Conservation (phyloP, 1,284 basidiomycete genomes). For the Irpex rosettiformis region DNA sequence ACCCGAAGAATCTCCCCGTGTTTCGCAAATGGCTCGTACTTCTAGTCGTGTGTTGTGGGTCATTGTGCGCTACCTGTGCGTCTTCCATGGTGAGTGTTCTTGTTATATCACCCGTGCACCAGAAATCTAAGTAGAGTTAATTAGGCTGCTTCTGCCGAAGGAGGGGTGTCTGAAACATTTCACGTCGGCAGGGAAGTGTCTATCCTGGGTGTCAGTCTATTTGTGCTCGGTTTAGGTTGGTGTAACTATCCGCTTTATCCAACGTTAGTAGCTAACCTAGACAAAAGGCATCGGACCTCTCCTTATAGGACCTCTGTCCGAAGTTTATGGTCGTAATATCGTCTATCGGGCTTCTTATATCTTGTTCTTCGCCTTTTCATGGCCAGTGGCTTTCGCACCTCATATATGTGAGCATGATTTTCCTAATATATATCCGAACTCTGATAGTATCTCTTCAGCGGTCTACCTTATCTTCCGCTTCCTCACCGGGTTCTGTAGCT, state of each 20-base stretch:
- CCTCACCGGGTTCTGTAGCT: constrained; percentile 64
- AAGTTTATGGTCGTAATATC: constrained; percentile 45
- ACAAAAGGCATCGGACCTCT: constrained; percentile 41
- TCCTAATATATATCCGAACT: neutral
- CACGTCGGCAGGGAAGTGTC: constrained; percentile 60
- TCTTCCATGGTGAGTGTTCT: constrained; percentile 58
- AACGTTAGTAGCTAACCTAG: neutral
- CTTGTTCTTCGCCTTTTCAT: constrained; percentile 43
- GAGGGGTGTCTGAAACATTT: constrained; percentile 56
- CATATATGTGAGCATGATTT: constrained; percentile 33
- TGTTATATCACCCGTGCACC: neutral
- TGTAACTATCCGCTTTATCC: neutral
- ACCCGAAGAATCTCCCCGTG: constrained; percentile 45
- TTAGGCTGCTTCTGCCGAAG: constrained; percentile 67
- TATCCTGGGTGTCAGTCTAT: constrained; percentile 70
- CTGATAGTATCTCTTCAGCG: constrained; percentile 28
- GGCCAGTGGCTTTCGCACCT: constrained; percentile 51
- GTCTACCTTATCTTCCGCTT: constrained; percentile 70
- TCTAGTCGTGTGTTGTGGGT: constrained; percentile 46
- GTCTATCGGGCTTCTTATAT: constrained; percentile 38
- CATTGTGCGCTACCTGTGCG: constrained; percentile 66
- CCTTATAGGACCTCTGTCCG: constrained; percentile 49
- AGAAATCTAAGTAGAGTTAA: constrained; percentile 7
- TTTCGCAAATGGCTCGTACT: constrained; percentile 58
- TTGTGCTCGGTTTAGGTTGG: constrained; percentile 55